Evolutionary conservation across 2,329 filamentous ascomycete species (phyloP).

Genomic region (Ampelomyces quisqualis): DNA sequence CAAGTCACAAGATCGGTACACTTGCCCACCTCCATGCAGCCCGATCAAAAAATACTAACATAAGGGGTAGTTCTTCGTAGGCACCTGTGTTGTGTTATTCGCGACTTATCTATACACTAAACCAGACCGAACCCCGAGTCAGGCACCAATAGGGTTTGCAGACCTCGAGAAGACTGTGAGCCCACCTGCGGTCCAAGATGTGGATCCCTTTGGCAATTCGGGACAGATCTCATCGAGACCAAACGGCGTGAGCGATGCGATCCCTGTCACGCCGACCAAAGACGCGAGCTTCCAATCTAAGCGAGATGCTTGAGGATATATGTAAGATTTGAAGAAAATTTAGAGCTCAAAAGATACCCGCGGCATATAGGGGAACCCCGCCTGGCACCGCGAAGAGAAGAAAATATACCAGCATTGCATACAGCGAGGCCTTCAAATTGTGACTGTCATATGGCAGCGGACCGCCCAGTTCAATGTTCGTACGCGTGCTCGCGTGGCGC

Average conservation of each 20-base stretch:
- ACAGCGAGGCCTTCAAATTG: too few species aligned
- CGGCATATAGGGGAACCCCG: too few species aligned
- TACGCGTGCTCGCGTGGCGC: constrained; percentile 2
- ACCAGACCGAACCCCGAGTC: constrained; percentile 55
- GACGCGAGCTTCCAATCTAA: constrained; percentile 25
- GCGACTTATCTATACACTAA: constrained; percentile 84
- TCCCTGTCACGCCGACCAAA: constrained; percentile 25
- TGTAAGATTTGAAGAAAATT: neutral
- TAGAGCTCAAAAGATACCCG: neutral
- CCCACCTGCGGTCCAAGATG: constrained; percentile 23
- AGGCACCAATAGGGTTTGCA: constrained; percentile 67
- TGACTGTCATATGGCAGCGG: too few species aligned
- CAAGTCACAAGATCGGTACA: constrained; percentile 57
- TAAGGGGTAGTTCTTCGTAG: constrained; percentile 70
- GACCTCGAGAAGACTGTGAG: constrained; percentile 71
- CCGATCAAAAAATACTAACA: constrained; percentile 14
- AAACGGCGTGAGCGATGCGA: too few species aligned
- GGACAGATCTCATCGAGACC: neutral
- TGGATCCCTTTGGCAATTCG: constrained; percentile 5
- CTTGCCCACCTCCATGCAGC: neutral
- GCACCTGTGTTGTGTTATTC: constrained; percentile 74
- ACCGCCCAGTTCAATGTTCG: too few species aligned
- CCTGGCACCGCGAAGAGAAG: too few species aligned
- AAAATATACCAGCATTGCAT: neutral
- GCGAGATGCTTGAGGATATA: constrained; percentile 22